A percentile compares a stretch with the other conserved stretches of the same genome.
Evolutionary conservation across 2,329 filamentous ascomycete species (phyloP).

Genomic region (Fusarium coffeatum): DNA sequence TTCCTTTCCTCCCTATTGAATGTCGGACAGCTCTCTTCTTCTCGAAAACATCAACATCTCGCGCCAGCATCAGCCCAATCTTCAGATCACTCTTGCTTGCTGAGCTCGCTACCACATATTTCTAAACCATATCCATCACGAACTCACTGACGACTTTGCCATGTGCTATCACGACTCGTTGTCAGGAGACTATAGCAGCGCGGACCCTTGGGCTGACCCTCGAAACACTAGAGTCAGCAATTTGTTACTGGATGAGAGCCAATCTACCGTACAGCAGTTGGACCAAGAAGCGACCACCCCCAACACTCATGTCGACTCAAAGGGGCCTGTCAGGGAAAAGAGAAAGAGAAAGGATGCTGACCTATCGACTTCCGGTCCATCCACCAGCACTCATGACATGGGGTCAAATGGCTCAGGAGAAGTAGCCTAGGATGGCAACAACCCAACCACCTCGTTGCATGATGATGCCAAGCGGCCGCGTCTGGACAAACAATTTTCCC

Average conservation of each 20-base stretch:
- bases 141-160: neutral
- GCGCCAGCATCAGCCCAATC: neutral
- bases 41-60: neutral
- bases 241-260: neutral
- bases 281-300: neutral
- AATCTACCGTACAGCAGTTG: neutral
- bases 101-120: too few relatives aligned
- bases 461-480: neutral
- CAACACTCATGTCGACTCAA: neutral
- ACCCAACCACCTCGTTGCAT: neutral
- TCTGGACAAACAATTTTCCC: neutral
- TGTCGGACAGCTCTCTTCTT: neutral
- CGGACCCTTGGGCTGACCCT: neutral
- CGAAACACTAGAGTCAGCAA: neutral
- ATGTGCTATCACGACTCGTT: neutral
- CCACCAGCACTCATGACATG: neutral
- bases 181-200: too few relatives aligned
- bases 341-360: neutral
- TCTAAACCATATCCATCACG: neutral
- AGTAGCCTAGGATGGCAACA: neutral
- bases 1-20: too few relatives aligned
- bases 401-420: neutral
- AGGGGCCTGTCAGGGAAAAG: neutral
- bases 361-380: neutral
- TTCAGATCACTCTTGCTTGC: neutral